Evolutionary conservation across 2,329 filamentous ascomycete species (phyloP), one percentile per base, ranked within the genome.

Genomic region (Pleoardoris graminearum): DNA sequence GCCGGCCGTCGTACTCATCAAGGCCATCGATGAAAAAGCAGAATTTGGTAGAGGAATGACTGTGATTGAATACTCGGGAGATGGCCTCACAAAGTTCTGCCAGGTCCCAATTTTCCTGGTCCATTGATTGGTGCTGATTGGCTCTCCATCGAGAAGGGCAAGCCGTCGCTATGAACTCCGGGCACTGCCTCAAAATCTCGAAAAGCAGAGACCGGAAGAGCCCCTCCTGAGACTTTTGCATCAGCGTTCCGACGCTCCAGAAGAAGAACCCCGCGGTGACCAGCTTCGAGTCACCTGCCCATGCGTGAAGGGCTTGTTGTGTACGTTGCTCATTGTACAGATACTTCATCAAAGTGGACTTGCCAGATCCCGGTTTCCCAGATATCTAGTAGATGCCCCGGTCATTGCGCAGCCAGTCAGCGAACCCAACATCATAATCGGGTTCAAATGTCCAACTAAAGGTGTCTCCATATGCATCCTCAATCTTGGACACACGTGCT

Each of bases 11-110:
- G 25, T 55, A 61, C 44, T n/a, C n/a, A n/a, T n/a, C n/a, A n/a
- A n/a, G n/a, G n/a, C n/a, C n/a, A n/a, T n/a, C n/a, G n/a, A n/a
- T 51, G 30, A 60, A 61, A 27, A 63, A 59, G 38, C 57, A 63
- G 38, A 60, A 61, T 23, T 54, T 62, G 2, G 51, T 32, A 23
- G 41, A n/a, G 0, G 50, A 17, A 2, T n/a, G 1, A 7, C 25
- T 1, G 10, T 21, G 30, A 22, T 10, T 25, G 19, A 39, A 14
- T 5, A 22, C 8, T 4, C 10, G 17, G 3, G 21, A 39, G 27
- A 29, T 29, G 19, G 11, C 19, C 3, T 39, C 7, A 19, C 17
- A 7, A 19, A 39, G 36, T 22, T 39, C 36, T 11, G 36, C 5
- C 19, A 14, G 36, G 12, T 22, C 19, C 36, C 36, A 39, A 7